Conservation (phyloP, 306 rosid genomes). For the Albizia julibrissin region DNA sequence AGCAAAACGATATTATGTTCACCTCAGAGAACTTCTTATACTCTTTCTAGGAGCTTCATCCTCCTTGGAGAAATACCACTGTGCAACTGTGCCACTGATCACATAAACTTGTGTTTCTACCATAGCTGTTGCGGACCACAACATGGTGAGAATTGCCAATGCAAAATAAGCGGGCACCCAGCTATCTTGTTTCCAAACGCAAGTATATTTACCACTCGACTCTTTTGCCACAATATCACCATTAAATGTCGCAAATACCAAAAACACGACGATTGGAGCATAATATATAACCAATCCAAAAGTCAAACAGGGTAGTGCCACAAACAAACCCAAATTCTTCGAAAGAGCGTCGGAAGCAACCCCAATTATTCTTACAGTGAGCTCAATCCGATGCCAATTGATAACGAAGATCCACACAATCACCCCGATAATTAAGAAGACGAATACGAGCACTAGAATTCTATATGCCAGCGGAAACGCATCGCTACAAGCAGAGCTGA, state of each 20-base stretch:
- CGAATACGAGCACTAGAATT: conserved; percentile 59
- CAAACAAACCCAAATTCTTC: conserved; percentile 64
- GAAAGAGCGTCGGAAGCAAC: conserved; percentile 80
- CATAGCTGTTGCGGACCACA: conserved; percentile 82
- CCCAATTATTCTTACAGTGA: conserved; percentile 72
- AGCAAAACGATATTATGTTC: conserved; percentile 5
- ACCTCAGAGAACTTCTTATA: conserved; percentile 82
- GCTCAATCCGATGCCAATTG: conserved; percentile 88
- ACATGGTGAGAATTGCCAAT: conserved; percentile 81
- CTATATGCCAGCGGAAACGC: conserved; percentile 69
- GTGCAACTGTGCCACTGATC: conserved; percentile 83
- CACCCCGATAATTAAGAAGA: conserved; percentile 63
- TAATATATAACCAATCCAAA: conserved; percentile 58
- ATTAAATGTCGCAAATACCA: conserved; percentile 73
- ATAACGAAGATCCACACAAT: conserved; percentile 75
- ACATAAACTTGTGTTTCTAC: conserved; percentile 83
- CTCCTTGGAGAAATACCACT: conserved; percentile 85
- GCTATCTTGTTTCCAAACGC: conserved; percentile 84
- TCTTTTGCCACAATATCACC: conserved; percentile 56
- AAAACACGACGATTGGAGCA: conserved; percentile 76
- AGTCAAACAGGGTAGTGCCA: conserved; percentile 63
- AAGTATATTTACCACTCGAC: conserved; percentile 48
- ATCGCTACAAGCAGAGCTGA: conserved; percentile 59
- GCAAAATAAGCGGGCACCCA: conserved; percentile 96
- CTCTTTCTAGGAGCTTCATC: conserved; percentile 49